A percentile compares a stretch with the other conserved stretches of the same genome.
Conservation (phyloP, 805 yeast genomes). For the Zygosaccharomyces lentus region DNA sequence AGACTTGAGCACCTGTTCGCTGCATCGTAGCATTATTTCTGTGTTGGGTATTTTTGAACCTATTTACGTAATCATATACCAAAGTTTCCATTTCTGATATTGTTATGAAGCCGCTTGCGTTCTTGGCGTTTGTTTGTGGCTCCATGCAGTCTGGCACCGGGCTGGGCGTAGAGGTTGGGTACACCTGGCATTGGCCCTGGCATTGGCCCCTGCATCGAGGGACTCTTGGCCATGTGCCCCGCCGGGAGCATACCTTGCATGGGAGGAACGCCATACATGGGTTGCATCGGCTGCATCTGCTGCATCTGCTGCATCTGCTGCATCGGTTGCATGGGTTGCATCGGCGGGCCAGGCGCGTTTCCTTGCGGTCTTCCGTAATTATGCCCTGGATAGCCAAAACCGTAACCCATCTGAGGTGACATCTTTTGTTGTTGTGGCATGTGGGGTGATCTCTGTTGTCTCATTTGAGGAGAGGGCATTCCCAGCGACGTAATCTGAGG, state of each 20-base stretch:
- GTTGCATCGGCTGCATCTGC: conserved; percentile 9
- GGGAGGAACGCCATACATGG: conserved; percentile 3
- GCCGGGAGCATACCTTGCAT: conserved; percentile 1
- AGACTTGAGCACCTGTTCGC: no score
- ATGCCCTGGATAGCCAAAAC: not conserved
- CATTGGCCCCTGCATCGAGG: conserved; percentile 10
- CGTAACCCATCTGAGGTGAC: conserved; percentile 7
- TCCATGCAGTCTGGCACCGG: conserved; percentile 46
- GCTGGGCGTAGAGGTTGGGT: conserved; percentile 10
- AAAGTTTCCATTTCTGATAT: conserved; percentile 61
- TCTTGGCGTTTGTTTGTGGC: conserved; percentile 38
- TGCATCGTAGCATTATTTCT: no score
- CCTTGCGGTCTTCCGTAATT: conserved; percentile 2
- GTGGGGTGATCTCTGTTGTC: conserved; percentile 10
- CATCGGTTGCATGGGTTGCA: conserved; percentile 2
- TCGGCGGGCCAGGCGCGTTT: conserved; percentile 1
- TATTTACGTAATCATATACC: conserved; percentile 46
- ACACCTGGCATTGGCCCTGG: conserved; percentile 4
- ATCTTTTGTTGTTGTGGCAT: conserved; percentile 7
- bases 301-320: conserved; percentile 4
- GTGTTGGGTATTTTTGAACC: no score
- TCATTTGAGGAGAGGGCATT: conserved; percentile 1
- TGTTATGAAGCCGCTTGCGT: conserved; percentile 57
- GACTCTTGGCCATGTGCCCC: conserved; percentile 4
- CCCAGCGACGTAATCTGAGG: conserved; percentile 9